Evolutionary conservation across 2,329 filamentous ascomycete species (phyloP).

Genomic region (Botryosphaeria agaves): DNA sequence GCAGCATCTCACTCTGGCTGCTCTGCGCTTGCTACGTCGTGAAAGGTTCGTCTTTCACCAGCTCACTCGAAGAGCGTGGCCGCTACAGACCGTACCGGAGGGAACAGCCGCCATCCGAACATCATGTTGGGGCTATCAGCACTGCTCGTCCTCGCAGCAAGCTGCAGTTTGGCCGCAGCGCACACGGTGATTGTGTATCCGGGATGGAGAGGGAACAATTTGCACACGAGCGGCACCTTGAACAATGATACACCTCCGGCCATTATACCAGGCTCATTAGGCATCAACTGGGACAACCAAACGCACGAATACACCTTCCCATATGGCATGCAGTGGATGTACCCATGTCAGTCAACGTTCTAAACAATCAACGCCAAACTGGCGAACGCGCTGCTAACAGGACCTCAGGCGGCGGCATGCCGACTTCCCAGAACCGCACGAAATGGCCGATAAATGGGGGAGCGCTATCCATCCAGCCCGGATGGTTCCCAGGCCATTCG

Average conservation of each 20-base stretch:
- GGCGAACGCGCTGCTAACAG: too few relatives aligned
- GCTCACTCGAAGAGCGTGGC: too few relatives aligned
- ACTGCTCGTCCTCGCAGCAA: not conserved
- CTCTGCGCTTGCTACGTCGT: too few relatives aligned
- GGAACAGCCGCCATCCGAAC: not conserved
- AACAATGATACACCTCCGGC: constrained; percentile 19
- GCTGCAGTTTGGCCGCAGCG: constrained; percentile 17
- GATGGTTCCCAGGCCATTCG: constrained; percentile 84
- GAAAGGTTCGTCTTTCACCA: too few relatives aligned
- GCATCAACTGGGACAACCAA: constrained; percentile 26
- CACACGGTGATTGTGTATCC: constrained; percentile 79
- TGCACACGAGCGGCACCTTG: constrained; percentile 53
- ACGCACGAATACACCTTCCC: constrained; percentile 37
- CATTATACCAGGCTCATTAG: constrained; percentile 23
- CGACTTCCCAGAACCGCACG: constrained; percentile 63
- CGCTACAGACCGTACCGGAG: too few relatives aligned
- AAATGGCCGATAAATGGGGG: constrained; percentile 82
- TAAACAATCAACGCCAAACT: too few relatives aligned
- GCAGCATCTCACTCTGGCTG: too few relatives aligned
- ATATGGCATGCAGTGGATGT: constrained; percentile 89
- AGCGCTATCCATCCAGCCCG: constrained; percentile 77
- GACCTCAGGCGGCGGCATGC: constrained; percentile 68
- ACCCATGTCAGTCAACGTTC: constrained; percentile 80
- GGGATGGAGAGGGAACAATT: constrained; percentile 73
- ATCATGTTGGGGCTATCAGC: not conserved